Evolutionary conservation across 192 early-diverging fungal genomes (phyloP).

Genomic region (Ramicandelaber brevisporus): DNA sequence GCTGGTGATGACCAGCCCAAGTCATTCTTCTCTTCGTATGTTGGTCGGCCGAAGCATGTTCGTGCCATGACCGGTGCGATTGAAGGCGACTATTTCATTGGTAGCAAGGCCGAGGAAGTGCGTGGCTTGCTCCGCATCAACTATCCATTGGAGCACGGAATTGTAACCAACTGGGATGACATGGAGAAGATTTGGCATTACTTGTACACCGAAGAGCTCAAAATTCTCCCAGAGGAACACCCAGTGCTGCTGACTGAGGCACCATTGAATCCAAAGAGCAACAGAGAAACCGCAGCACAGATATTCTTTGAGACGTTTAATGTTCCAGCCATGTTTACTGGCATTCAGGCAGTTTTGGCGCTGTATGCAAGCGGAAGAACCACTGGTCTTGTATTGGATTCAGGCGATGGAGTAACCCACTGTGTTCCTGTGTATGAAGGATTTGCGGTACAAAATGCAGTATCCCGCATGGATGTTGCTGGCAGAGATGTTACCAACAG

Average conservation of each 20-base stretch:
- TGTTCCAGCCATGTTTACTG: constrained; percentile 86
- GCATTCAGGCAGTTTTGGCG: constrained; percentile 91
- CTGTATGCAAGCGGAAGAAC: constrained; percentile 95
- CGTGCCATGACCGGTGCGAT: constrained; percentile 95
- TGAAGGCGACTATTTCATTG: constrained; percentile 90
- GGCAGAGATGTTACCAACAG: constrained; percentile 88
- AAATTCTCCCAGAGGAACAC: constrained; percentile 90
- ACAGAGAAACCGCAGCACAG: constrained; percentile 83
- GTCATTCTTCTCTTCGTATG: constrained; percentile 80
- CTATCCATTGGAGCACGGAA: constrained; percentile 93
- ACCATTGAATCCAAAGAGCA: constrained; percentile 74
- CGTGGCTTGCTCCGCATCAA: constrained; percentile 80
- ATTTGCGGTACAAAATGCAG: constrained; percentile 84
- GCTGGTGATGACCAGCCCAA: constrained; percentile 95
- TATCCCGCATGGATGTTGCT: constrained; percentile 79
- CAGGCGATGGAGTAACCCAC: constrained; percentile 91
- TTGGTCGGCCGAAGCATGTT: constrained; percentile 88
- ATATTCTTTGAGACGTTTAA: constrained; percentile 99
- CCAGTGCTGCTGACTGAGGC: constrained; percentile 94
- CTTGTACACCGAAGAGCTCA: constrained; percentile 90
- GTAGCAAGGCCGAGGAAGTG: constrained; percentile 82
- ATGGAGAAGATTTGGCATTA: constrained; percentile 98
- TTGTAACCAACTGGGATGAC: constrained; percentile 94
- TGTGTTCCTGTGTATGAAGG: constrained; percentile 91
- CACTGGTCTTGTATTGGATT: constrained; percentile 87